Conservation (phyloP, 1,139 yeast genomes). For the Geotrichum citri-aurantii region DNA sequence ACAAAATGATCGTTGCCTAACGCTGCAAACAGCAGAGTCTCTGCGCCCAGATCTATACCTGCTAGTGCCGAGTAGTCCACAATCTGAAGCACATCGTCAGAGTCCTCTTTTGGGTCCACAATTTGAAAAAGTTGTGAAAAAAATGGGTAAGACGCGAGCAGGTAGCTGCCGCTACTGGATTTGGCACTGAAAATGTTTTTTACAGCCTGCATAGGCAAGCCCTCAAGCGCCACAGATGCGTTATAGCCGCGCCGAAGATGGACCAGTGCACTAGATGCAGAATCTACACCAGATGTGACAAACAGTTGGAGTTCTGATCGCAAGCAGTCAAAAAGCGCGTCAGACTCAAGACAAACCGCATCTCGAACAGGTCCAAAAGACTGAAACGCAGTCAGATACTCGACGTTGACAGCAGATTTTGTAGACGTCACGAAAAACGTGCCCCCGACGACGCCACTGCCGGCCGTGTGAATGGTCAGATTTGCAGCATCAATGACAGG, state of each 20-base stretch:
- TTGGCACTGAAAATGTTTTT: conserved; percentile 8
- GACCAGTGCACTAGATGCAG: conserved; percentile 8
- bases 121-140: conserved; percentile 5
- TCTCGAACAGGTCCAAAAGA: conserved; percentile 13
- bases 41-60: background rate
- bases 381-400: conserved; percentile 7
- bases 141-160: conserved; percentile 12
- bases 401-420: conserved; percentile 6
- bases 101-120: background rate
- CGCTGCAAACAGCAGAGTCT: conserved; percentile 5
- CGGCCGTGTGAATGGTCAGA: conserved; percentile 12
- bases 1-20: background rate
- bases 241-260: conserved; percentile 9
- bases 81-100: conserved; percentile 6
- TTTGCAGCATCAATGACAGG: conserved; percentile 5
- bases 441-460: conserved; percentile 14
- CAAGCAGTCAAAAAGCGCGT: background rate
- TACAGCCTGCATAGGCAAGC: conserved; percentile 3
- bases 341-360: conserved; percentile 2
- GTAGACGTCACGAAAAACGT: conserved; percentile 8
- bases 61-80: conserved; percentile 6
- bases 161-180: background rate
- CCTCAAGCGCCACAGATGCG: conserved; percentile 10
- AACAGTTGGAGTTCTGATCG: background rate
- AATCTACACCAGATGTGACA: conserved; percentile 8